A percentile compares a stretch with the other conserved stretches of the same genome.
These are phyloP conservation scores for Cladosporium sphaerospermum DNA, from an alignment of 2,329 filamentous ascomycete species.

Conservation along the genomic window DNA sequence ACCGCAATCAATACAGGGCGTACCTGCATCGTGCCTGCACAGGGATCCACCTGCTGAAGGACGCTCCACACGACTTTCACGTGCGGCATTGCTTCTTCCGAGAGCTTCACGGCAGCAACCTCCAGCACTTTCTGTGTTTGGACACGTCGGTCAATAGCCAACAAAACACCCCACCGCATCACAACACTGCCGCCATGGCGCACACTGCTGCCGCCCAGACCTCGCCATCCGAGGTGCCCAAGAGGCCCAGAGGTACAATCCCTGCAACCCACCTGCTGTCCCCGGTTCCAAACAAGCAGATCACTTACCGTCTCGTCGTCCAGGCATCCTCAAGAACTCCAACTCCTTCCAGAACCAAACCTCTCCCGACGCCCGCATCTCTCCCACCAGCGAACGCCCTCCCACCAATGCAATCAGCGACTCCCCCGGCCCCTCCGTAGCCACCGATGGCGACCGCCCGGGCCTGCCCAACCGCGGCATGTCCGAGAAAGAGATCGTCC, in stretches of 20 bases:
- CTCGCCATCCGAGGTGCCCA: slow-evolving; percentile 28
- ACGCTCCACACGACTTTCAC: slow-evolving; percentile 1
- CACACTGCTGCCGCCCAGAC: slow-evolving; percentile 22
- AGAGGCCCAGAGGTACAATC: slow-evolving; percentile 39
- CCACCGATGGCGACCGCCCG: slow-evolving; percentile 30
- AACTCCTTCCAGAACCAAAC: slow-evolving; percentile 53
- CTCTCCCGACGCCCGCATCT: slow-evolving; percentile 40
- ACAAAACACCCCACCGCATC: neutral
- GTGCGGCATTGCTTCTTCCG: neutral
- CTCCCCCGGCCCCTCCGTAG: slow-evolving; percentile 27
- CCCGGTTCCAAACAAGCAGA: slow-evolving; percentile 1
- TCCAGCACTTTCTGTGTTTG: too few relatives aligned
- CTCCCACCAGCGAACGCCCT: slow-evolving; percentile 36
- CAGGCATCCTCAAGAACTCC: slow-evolving; percentile 93
- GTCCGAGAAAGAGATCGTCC: slow-evolving; percentile 79
- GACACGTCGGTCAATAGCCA: too few relatives aligned
- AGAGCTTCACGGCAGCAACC: neutral
- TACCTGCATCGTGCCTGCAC: slow-evolving; percentile 8
- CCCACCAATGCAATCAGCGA: slow-evolving; percentile 5
- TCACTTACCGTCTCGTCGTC: slow-evolving; percentile 2
- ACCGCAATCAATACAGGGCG: neutral
- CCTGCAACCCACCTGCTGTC: neutral
- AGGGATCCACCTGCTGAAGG: neutral
- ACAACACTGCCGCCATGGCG: slow-evolving; percentile 20
- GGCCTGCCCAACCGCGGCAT: slow-evolving; percentile 43